Evolutionary conservation across 495 filamentous ascomycete genomes (phyloP).

Genomic region (Annulohypoxylon bovei): DNA sequence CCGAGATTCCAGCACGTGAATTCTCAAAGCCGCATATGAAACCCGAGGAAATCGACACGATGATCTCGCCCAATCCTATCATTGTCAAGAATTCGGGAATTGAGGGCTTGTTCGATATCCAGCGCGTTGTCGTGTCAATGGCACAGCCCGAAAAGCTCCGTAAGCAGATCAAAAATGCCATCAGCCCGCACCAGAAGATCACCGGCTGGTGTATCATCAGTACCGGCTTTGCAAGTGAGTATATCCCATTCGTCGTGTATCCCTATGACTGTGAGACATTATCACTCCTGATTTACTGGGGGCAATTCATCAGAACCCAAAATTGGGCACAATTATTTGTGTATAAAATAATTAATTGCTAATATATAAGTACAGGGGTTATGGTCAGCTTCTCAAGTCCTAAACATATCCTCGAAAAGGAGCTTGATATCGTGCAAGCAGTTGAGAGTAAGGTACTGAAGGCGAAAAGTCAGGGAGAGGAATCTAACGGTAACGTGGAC

Average conservation of each 20-base stretch:
- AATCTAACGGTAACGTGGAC: not conserved
- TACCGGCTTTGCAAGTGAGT: constrained; percentile 48
- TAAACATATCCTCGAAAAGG: constrained; percentile 46
- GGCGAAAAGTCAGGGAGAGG: constrained; percentile 18
- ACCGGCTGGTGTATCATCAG: constrained; percentile 51
- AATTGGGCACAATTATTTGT: not conserved
- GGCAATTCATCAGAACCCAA: too few relatives aligned
- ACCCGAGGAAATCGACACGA: constrained; percentile 34
- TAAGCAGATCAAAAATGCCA: constrained; percentile 43
- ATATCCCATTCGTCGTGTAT: not conserved
- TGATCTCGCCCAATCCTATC: constrained; percentile 54
- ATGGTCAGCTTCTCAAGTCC: constrained; percentile 51
- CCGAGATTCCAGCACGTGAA: constrained; percentile 26
- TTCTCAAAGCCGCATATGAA: constrained; percentile 15
- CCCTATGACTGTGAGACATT: not conserved
- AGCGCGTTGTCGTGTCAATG: constrained; percentile 53
- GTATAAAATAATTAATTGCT: not conserved
- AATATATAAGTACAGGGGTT: constrained; percentile 24
- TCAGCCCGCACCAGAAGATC: constrained; percentile 45
- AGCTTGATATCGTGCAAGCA: constrained; percentile 51
- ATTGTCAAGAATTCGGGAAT: constrained; percentile 53
- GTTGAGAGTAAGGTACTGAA: constrained; percentile 45
- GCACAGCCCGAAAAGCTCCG: constrained; percentile 46
- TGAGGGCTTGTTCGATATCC: constrained; percentile 54
- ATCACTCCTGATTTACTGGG: too few relatives aligned